A percentile compares a stretch with the other conserved stretches of the same genome.
Evolutionary conservation across 306 rosid genomes (phyloP).

Genomic region (Chamaecrista fasciculata): DNA sequence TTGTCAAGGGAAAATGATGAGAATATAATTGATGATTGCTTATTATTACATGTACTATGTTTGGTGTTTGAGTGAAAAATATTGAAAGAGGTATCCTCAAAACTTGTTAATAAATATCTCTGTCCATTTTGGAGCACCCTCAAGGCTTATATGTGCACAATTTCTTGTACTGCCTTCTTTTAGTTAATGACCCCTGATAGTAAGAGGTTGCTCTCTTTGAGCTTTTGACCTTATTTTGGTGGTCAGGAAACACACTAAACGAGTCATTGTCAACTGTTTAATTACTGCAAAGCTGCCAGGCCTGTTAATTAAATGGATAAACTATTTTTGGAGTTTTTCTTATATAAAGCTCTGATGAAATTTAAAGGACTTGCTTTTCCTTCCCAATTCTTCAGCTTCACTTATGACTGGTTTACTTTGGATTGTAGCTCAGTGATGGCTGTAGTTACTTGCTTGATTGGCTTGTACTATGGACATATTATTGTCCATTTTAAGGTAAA

Average conservation of each 20-base stretch:
- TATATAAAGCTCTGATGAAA: neutral
- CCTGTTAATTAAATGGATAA: neutral
- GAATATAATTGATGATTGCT: neutral
- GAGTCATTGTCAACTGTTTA: neutral
- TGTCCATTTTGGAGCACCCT: neutral
- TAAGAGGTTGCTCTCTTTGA: neutral
- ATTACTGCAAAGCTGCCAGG: too few relatives aligned
- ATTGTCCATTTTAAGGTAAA: conserved; percentile 82
- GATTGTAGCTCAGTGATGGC: conserved; percentile 83
- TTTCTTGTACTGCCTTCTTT: neutral
- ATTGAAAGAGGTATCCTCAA: neutral
- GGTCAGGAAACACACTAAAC: neutral
- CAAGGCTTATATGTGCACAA: neutral
- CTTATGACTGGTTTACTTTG: neutral
- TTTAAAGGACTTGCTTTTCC: neutral
- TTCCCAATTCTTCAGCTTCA: conserved; percentile 11
- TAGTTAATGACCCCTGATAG: neutral
- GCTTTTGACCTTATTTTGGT: neutral
- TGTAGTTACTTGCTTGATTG: conserved; percentile 85
- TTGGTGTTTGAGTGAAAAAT: neutral
- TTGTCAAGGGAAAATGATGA: neutral
- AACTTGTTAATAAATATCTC: neutral
- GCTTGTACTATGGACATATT: conserved; percentile 88
- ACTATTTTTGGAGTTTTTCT: neutral
- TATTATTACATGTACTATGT: neutral